Conservation (phyloP, 2,329 filamentous ascomycete genomes). For the Rhynchosporium graminicola region DNA sequence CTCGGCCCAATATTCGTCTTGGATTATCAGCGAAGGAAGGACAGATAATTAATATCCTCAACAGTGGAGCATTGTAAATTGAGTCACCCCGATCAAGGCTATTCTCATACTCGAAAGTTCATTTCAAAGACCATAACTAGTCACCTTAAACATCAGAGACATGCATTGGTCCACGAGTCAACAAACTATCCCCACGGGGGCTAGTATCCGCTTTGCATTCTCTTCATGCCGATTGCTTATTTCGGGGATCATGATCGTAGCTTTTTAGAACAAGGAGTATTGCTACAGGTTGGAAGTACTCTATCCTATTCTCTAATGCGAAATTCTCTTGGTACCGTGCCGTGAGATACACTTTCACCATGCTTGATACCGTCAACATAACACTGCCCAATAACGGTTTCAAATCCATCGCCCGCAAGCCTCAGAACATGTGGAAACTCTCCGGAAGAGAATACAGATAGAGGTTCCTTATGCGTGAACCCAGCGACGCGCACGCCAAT, state of each 20-base stretch:
- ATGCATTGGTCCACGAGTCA: too few relatives aligned
- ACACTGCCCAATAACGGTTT: conserved; percentile 21
- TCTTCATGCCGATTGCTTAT: background rate
- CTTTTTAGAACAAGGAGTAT: background rate
- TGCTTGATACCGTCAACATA: conserved; percentile 26
- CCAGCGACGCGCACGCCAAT: background rate
- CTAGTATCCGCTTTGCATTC: too few relatives aligned
- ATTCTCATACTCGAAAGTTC: too few relatives aligned
- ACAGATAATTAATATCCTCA: too few relatives aligned
- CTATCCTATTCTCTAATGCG: background rate
- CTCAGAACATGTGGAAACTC: conserved; percentile 22
- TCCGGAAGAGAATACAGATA: background rate
- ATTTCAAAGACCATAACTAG: too few relatives aligned
- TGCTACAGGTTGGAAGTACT: background rate
- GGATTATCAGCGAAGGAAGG: too few relatives aligned
- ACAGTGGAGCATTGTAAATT: too few relatives aligned
- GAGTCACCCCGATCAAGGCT: too few relatives aligned
- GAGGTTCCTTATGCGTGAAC: background rate
- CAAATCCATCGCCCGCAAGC: background rate
- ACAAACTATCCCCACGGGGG: too few relatives aligned
- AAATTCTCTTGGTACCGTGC: conserved; percentile 15
- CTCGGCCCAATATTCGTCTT: too few relatives aligned
- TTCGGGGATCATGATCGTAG: background rate
- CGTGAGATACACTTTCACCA: conserved; percentile 21
- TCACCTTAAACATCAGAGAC: too few relatives aligned